Base-by-base conservation (phyloP, 208 protist genomes). In the Chromosphaera perkinsii region DNA sequence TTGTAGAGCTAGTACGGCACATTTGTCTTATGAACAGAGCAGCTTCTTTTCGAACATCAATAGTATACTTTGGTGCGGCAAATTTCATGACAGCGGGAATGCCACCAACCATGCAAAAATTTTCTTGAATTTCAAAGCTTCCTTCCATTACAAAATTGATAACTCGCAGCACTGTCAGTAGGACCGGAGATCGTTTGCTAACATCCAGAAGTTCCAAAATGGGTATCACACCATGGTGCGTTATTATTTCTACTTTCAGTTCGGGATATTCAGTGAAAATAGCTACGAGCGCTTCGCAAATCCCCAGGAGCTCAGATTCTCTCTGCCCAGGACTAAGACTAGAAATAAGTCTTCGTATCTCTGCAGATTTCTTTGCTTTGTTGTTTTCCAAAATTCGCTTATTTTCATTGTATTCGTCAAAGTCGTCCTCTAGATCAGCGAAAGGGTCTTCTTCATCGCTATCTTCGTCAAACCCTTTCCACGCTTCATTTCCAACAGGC, bases 71-170 rank as follows among this genome's bases (percentile, higher is more conserved):
- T 1, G 35, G 39, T 10, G 48, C 43, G 27, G 72, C 56, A 31
- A 84, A 85, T 22, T 65, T 39, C 42, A 86, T 84, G 32, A 88
- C 59, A 0, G 77, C 72, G 3, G 84, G 84, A 12, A 88, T 78
- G 69, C 72, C 72, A 40, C 84, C 84, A 0, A 88, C 45, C 1
- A 88, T 48, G 57, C 83, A 83, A 17, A 88, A 60, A 36, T 76
- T 88, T 24, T 86, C 82, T 56, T 83, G 66, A 51, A 88, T 83
- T 2, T 49, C 47, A 32, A 66, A 73, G 55, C 81, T 80, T 29
- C 40, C 51, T 29, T 66, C 59, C 33, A 85, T 29, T 51, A 82
- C 70, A 24, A 72, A 33, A 52, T 81, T 85, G 10, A 83, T 65
- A 45, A 86, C 59, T 2, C 61, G 40, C 3, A 84, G 43, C 33